phyloP scores from a whole-genome alignment of 805 yeast species.

The Ogataea thermomethanolica region DNA sequence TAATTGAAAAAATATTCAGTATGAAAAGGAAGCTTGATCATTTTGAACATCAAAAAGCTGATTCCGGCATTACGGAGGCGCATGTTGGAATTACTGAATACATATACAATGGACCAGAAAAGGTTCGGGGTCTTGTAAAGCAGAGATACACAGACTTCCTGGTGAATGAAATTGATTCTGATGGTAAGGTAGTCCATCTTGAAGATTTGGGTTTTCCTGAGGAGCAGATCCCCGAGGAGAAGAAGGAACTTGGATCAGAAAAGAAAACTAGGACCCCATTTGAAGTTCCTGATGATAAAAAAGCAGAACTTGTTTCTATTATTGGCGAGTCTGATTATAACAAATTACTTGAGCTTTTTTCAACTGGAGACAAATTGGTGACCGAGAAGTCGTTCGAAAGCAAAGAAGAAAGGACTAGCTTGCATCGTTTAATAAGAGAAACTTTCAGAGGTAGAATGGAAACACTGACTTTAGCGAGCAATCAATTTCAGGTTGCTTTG shows the following conservation, averaged over 20 bases:
- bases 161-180: slow-evolving; percentile 77
- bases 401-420: slow-evolving; percentile 68
- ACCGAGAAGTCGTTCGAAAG: slow-evolving; percentile 57
- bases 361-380: slow-evolving; percentile 53
- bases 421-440: slow-evolving; percentile 73
- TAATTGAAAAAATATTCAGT: neutral
- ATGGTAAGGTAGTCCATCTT: slow-evolving; percentile 72
- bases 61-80: slow-evolving; percentile 52
- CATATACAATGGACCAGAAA: slow-evolving; percentile 49
- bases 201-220: slow-evolving; percentile 65
- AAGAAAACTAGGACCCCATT: neutral
- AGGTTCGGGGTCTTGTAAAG: slow-evolving; percentile 78
- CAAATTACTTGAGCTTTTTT: slow-evolving; percentile 49
- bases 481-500: slow-evolving; percentile 61
- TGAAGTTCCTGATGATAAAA: slow-evolving; percentile 40
- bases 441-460: slow-evolving; percentile 76
- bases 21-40: slow-evolving; percentile 9
- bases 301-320: slow-evolving; percentile 43
- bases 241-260: slow-evolving; percentile 30
- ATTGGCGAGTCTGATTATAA: slow-evolving; percentile 62
- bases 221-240: slow-evolving; percentile 26
- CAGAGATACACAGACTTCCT: slow-evolving; percentile 90
- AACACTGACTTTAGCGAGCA: slow-evolving; percentile 67
- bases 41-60: slow-evolving; percentile 3
- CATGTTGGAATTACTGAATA: slow-evolving; percentile 88